These are phyloP conservation scores for Tanozyma kutaoensis DNA, from an alignment of 805 yeast species.

Conservation along the genomic window DNA sequence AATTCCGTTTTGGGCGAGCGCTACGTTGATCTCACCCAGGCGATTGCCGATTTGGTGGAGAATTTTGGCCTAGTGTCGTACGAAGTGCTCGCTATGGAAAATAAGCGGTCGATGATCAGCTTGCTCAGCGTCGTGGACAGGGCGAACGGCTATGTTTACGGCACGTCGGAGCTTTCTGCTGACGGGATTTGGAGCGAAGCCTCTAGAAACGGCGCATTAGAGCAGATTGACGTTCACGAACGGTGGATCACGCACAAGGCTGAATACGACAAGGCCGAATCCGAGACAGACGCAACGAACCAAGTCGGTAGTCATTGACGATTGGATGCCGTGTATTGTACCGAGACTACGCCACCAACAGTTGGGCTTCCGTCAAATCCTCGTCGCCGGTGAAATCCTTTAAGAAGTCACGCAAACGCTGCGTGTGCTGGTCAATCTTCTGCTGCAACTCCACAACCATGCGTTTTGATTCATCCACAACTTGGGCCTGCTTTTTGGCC, in stretches of 20 bases:
- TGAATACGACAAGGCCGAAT: conserved; percentile 46
- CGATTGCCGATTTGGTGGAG: conserved; percentile 71
- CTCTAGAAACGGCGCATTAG: too few species aligned
- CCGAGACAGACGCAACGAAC: conserved; percentile 25
- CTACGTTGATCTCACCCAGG: conserved; percentile 56
- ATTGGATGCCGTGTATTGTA: too few species aligned
- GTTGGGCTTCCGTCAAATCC: too few species aligned
- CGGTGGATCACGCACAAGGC: conserved; percentile 88
- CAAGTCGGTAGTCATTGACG: too few species aligned
- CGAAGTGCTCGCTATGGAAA: conserved; percentile 84
- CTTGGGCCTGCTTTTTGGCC: conserved; percentile 33
- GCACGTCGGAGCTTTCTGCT: conserved; percentile 91
- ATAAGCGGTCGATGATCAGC: conserved; percentile 83
- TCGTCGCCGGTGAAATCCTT: too few species aligned
- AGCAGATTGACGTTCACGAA: conserved; percentile 71
- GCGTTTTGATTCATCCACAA: conserved; percentile 22
- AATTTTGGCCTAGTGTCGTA: conserved; percentile 82
- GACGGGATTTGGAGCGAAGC: conserved; percentile 75
- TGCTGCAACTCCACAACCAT: conserved; percentile 16
- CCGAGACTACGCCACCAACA: too few species aligned
- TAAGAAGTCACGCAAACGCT: conserved; percentile 8
- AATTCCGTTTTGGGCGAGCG: conserved; percentile 47
- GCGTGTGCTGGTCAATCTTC: conserved; percentile 12
- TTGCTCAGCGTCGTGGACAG: conserved; percentile 69
- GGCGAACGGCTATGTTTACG: conserved; percentile 89